These are phyloP conservation scores for Petunia secreta DNA, from an alignment of 257 asterid genomes.

Conservation along the genomic window DNA sequence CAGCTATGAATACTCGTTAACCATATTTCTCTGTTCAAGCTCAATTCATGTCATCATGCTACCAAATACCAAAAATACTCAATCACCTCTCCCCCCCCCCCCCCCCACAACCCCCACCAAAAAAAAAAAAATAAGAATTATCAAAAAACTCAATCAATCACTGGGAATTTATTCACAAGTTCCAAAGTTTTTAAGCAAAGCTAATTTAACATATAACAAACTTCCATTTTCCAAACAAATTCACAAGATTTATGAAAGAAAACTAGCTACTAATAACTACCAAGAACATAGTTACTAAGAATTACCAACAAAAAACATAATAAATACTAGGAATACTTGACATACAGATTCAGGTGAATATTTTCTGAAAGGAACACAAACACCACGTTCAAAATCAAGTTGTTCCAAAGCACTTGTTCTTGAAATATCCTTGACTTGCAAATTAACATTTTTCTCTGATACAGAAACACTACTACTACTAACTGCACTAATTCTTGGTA, in stretches of 20 bases:
- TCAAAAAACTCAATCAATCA: neutral
- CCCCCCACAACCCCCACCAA: no score
- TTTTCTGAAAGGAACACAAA: constrained; percentile 87
- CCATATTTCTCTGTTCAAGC: no score
- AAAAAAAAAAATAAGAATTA: neutral
- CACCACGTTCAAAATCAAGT: constrained; percentile 89
- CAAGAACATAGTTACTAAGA: neutral
- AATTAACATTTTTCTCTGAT: neutral
- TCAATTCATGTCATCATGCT: no score
- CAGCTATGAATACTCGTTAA: no score
- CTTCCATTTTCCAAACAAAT: neutral
- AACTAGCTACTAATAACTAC: constrained; percentile 4
- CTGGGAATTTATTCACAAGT: neutral
- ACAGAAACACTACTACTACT: constrained; percentile 22
- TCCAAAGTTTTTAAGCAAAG: neutral
- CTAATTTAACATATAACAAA: neutral
- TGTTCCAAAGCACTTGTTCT: constrained; percentile 71
- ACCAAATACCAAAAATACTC: no score
- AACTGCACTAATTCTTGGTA: constrained; percentile 20
- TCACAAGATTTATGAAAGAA: neutral
- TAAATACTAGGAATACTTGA: constrained; percentile 1
- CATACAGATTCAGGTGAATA: constrained; percentile 77
- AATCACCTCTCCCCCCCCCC: no score
- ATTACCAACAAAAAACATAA: neutral
- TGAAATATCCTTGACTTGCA: constrained; percentile 21